Percentiles rank a stretch among this genome's conserved stretches.
Evolutionary conservation across 805 yeast genomes (phyloP).

Genomic region (Saturnispora zaruensis): DNA sequence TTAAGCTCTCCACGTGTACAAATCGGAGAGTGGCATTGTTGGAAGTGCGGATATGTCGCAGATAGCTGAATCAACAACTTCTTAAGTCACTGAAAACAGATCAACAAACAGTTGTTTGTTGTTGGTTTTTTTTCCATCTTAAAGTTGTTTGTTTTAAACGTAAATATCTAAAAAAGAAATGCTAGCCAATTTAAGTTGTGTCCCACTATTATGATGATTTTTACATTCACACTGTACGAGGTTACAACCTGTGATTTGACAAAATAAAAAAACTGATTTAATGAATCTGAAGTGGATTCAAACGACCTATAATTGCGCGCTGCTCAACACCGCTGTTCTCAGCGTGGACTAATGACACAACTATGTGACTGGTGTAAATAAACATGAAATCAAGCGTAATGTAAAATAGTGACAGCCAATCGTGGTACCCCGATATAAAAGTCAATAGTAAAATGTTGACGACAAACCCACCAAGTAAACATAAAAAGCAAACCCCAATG

Average conservation of each 20-base stretch:
- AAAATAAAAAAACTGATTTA: constrained; percentile 43
- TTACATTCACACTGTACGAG: constrained; percentile 52
- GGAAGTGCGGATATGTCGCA: constrained; percentile 47
- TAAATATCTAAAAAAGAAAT: constrained; percentile 29
- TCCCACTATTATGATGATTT: constrained; percentile 7
- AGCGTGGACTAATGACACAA: neutral
- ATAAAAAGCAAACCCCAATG: neutral
- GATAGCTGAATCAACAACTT: constrained; percentile 30
- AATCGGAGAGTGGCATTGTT: constrained; percentile 33
- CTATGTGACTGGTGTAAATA: neutral
- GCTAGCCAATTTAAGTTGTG: constrained; percentile 26
- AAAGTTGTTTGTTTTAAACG: constrained; percentile 25
- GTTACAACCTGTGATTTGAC: constrained; percentile 28
- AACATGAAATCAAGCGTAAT: neutral
- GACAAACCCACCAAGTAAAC: neutral
- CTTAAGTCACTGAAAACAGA: constrained; percentile 18
- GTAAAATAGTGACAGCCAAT: constrained; percentile 2
- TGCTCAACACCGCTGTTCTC: constrained; percentile 6
- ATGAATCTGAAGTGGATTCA: constrained; percentile 35
- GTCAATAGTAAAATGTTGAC: neutral
- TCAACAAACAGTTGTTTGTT: neutral
- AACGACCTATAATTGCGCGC: constrained; percentile 5
- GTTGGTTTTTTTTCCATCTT: constrained; percentile 21
- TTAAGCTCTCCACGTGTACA: constrained; percentile 51
- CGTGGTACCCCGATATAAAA: neutral